phyloP scores from a whole-genome alignment of 306 rosid species.

The Malus orientalis region DNA sequence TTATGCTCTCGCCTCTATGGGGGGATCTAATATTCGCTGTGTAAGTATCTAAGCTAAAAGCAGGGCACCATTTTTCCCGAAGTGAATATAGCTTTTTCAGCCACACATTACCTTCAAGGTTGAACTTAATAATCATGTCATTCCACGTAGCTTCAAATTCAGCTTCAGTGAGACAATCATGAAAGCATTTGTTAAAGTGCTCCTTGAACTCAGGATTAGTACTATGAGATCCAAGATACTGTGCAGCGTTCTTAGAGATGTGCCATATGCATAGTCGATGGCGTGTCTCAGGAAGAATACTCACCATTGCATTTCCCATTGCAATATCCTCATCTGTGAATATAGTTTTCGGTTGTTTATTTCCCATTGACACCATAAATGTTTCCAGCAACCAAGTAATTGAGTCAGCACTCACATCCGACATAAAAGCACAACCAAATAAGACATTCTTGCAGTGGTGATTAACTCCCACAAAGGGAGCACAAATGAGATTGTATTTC shows the following conservation, averaged over 20 bases:
- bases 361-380: conserved; percentile 6
- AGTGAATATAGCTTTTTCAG: neutral
- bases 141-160: conserved; percentile 7
- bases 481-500: conserved; percentile 15
- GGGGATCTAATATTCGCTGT: neutral
- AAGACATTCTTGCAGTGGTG: conserved; percentile 19
- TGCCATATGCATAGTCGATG: conserved; percentile 12
- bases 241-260: conserved; percentile 6
- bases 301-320: neutral
- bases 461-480: conserved; percentile 19
- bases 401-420: conserved; percentile 14
- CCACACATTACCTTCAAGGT: neutral
- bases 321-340: conserved; percentile 4
- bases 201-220: conserved; percentile 2
- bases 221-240: neutral
- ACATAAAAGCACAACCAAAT: conserved; percentile 22
- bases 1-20: neutral
- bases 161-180: neutral
- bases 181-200: neutral
- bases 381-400: conserved; percentile 11
- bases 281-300: neutral
- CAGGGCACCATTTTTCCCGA: conserved; percentile 6
- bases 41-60: conserved; percentile 8
- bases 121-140: neutral
- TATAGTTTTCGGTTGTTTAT: conserved; percentile 1